Percentiles rank a stretch among this genome's conserved stretches.
Evolutionary conservation across 2,329 filamentous ascomycete genomes (phyloP).

Genomic region (Dactylellina leptospora): DNA sequence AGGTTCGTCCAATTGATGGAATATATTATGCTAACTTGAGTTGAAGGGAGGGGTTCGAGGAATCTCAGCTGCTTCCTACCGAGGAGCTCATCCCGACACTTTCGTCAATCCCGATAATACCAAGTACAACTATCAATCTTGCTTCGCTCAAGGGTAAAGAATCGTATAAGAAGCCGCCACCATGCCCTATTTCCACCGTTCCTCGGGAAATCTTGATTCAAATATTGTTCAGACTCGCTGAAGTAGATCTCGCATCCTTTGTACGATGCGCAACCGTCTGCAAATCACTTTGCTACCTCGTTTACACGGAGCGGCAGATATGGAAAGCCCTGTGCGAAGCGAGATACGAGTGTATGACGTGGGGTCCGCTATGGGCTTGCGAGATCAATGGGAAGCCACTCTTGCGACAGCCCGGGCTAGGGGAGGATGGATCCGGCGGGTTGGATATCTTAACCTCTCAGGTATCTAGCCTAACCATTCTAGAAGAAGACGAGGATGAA

Average conservation of each 20-base stretch:
- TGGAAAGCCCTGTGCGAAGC: conserved; percentile 82
- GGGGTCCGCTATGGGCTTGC: conserved; percentile 80
- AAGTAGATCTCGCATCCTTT: conserved; percentile 79
- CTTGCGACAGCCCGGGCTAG: neutral
- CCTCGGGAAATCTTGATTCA: conserved; percentile 87
- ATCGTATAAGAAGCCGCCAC: conserved; percentile 68
- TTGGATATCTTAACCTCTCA: conserved; percentile 7
- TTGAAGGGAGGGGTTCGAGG: conserved; percentile 3
- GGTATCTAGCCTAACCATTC: conserved; percentile 17
- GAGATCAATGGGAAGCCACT: conserved; percentile 64
- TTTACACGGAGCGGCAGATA: conserved; percentile 81
- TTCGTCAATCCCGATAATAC: conserved; percentile 24
- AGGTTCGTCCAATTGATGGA: no score
- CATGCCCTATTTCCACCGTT: conserved; percentile 79
- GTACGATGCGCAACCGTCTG: conserved; percentile 80
- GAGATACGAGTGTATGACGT: conserved; percentile 72
- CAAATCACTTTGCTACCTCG: conserved; percentile 84
- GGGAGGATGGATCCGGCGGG: conserved; percentile 17
- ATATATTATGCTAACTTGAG: neutral
- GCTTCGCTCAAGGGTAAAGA: conserved; percentile 40
- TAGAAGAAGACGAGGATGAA: conserved; percentile 51
- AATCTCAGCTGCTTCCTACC: conserved; percentile 20
- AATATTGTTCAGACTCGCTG: conserved; percentile 76
- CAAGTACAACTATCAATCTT: conserved; percentile 32
- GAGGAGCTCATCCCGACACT: conserved; percentile 29